Base-by-base conservation (phyloP, 331 rosid species). In the Quercus lobata region DNA sequence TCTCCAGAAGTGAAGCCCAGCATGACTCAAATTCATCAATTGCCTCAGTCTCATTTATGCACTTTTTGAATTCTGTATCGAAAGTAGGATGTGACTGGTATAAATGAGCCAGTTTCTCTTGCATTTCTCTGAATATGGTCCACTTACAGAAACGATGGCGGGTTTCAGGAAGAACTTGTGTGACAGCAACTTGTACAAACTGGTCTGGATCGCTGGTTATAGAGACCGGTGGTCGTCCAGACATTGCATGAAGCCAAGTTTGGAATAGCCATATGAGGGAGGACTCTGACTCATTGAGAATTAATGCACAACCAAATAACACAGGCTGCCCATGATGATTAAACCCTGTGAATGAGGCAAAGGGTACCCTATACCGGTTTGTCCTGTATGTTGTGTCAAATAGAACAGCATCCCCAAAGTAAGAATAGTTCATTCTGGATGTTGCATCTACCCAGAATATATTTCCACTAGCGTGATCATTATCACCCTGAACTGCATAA, bases 271-370 rank as follows among this genome's bases (percentile, higher is more conserved):
- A 94, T 77, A 86, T 66, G 66, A 87, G 86, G 4, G 97, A 88
- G 52, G 92, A 79, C 75, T 94, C 97, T 17, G 97, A 86, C 78
- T 92, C 97, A 69, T 88, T 84, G 57, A 83, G 77, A 77, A 94
- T 80, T 82, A 94, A 81, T 5, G 93, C 97, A 72, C 97, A 94
- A 44, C 97, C 98, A 86, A 92, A 91, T 82, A 92, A 81, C 75
- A 94, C 91, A 7, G 97, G 91, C 78, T 88, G 97, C 12, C 92
- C 97, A 71, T 94, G 98, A 84, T 94, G 97, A 85, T 94, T 92
- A 76, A 92, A 86, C 71, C 98, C 98, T 3, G 93, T 70, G 73
- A 94, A 91, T 53, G 92, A 78, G 57, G 93, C 93, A 83, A 94
- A 88, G 27, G 98, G 97, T 5, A 89, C 83, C 73, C 87, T 84